Conservation (phyloP, 768 basidiomycete species). For the Atractiella rhizophila region DNA sequence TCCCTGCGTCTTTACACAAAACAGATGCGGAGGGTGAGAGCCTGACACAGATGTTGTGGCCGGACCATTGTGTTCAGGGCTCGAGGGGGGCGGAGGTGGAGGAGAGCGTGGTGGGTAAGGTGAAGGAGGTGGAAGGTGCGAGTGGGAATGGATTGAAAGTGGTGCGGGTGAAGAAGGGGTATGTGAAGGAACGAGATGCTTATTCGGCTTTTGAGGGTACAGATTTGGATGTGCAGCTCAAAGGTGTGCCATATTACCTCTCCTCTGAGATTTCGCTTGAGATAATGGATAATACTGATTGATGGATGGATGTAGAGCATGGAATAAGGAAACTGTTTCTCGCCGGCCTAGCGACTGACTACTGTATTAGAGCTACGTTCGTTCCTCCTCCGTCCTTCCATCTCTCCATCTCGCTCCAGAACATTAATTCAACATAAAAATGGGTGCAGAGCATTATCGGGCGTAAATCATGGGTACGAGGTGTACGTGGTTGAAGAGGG, state of each 20-base stretch:
- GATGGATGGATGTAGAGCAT: slow-evolving; percentile 15
- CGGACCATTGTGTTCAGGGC: slow-evolving; percentile 42
- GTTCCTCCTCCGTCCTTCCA: no score
- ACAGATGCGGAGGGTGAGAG: slow-evolving; percentile 10
- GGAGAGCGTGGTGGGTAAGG: slow-evolving; percentile 29
- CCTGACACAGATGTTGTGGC: slow-evolving; percentile 43
- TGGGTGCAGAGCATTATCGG: slow-evolving; percentile 1
- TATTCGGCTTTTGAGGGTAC: slow-evolving; percentile 45
- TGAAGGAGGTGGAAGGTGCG: no score
- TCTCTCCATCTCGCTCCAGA: no score
- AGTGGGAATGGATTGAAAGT: no score
- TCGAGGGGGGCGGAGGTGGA: slow-evolving; percentile 37
- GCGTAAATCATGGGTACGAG: slow-evolving; percentile 4
- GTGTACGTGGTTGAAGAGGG: slow-evolving; percentile 4
- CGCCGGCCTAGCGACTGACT: slow-evolving; percentile 45
- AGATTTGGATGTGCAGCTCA: not conserved
- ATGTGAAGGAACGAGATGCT: slow-evolving; percentile 27
- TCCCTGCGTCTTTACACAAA: no score
- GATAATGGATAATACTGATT: slow-evolving; percentile 1
- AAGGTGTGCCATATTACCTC: slow-evolving; percentile 27
- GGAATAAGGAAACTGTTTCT: slow-evolving; percentile 36
- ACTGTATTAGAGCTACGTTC: slow-evolving; percentile 37
- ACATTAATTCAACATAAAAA: no score
- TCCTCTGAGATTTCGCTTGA: slow-evolving; percentile 25
- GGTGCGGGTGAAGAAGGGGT: no score